Evolutionary conservation across 2,329 filamentous ascomycete genomes (phyloP).

Genomic region (Hymenoscyphus occultus): DNA sequence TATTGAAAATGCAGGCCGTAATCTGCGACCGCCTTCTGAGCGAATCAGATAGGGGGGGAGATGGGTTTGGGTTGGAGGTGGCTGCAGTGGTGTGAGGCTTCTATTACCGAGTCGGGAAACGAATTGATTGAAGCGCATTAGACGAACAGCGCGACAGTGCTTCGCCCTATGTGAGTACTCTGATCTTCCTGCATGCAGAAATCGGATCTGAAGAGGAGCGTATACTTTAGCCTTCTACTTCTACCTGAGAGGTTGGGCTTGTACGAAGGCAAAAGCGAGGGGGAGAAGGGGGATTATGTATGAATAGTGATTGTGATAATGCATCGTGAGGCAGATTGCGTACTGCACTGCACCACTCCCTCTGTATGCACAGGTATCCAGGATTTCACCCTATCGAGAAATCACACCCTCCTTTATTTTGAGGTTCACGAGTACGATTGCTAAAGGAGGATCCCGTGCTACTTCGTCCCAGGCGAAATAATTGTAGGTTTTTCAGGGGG

Average conservation of each 20-base stretch:
- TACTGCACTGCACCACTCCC: background rate
- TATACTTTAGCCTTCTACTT: background rate
- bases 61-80: background rate
- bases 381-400: background rate
- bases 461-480: too few relatives aligned
- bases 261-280: background rate
- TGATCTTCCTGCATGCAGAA: background rate
- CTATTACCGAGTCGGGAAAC: background rate
- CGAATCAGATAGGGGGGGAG: background rate
- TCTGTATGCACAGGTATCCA: conserved; percentile 4
- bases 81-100: conserved; percentile 1
- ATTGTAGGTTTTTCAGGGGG: too few relatives aligned
- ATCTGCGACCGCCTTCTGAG: background rate
- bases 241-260: background rate
- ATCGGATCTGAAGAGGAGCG: background rate
- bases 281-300: background rate
- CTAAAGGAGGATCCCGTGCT: background rate
- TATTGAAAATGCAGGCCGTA: background rate
- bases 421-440: background rate
- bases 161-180: background rate
- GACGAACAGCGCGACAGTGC: background rate
- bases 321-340: conserved; percentile 5
- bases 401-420: background rate
- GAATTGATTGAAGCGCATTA: background rate
- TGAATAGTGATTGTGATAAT: conserved; percentile 17